Percentiles rank a stretch among this genome's conserved stretches.
Conservation (phyloP, 83 land plant genomes). For the Diphasiastrum complanatum region DNA sequence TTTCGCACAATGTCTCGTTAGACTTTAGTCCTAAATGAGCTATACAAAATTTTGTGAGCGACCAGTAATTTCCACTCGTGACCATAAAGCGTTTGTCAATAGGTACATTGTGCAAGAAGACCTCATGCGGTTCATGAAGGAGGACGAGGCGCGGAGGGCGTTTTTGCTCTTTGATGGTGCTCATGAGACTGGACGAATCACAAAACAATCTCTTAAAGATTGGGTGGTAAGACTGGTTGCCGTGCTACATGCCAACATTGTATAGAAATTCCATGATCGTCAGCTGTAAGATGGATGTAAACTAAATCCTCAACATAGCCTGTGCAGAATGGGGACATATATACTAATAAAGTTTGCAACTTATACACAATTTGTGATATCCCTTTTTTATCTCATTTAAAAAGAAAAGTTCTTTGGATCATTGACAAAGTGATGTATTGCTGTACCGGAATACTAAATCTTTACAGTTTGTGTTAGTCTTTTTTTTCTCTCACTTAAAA, state of each 20-base stretch:
- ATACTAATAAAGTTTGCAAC: too few relatives aligned
- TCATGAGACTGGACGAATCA: slow-evolving; percentile 33
- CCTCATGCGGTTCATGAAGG: slow-evolving; percentile 56
- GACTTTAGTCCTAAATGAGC: neutral
- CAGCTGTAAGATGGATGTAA: too few relatives aligned
- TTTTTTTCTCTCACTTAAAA: neutral
- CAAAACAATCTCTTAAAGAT: slow-evolving; percentile 21
- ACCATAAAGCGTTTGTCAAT: neutral
- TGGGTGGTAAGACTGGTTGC: slow-evolving; percentile 6
- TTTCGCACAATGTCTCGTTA: neutral
- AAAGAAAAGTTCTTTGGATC: neutral
- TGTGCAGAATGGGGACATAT: too few relatives aligned
- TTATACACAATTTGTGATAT: too few relatives aligned
- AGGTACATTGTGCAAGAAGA: slow-evolving; percentile 49
- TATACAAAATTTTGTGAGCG: neutral
- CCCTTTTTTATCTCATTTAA: neutral
- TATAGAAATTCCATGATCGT: neutral
- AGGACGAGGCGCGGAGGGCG: slow-evolving; percentile 54
- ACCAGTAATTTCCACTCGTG: neutral
- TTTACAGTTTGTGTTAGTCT: too few relatives aligned
- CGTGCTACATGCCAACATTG: neutral
- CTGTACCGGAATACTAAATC: neutral
- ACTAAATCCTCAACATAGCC: too few relatives aligned
- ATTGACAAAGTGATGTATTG: neutral
- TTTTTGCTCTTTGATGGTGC: slow-evolving; percentile 51